A percentile compares a stretch with the other conserved stretches of the same genome.
Conservation (phyloP, 305 asterid genomes). For the Fraxinus nigra region DNA sequence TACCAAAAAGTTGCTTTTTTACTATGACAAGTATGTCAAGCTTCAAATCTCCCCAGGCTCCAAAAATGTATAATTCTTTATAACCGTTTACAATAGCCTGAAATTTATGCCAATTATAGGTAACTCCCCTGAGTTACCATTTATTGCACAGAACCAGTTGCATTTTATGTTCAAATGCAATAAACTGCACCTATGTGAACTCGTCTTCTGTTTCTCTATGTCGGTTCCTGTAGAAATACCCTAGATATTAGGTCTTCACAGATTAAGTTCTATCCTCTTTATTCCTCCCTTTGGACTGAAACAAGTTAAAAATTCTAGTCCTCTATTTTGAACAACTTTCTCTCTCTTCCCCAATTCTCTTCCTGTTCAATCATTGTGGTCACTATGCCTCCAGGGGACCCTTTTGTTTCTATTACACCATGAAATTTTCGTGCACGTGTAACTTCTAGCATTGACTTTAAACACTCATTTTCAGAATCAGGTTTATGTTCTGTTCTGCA, state of each 20-base stretch:
- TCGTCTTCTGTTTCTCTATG: slow-evolving; percentile 4
- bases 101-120: neutral
- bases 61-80: neutral
- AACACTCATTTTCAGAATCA: neutral
- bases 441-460: neutral
- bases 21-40: slow-evolving; percentile 68
- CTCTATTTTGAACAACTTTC: neutral
- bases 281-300: neutral
- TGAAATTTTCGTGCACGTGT: neutral
- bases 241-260: neutral
- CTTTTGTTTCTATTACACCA: neutral
- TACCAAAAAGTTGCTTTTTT: slow-evolving; percentile 67
- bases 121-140: neutral
- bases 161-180: neutral
- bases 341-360: neutral
- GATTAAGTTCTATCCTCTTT: neutral
- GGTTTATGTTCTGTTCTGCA: neutral
- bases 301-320: neutral
- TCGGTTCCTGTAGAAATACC: slow-evolving; percentile 3
- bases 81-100: neutral
- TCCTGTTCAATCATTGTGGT: neutral
- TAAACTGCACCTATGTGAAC: neutral
- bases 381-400: neutral
- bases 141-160: neutral
- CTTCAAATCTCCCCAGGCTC: slow-evolving; percentile 20